These are phyloP conservation scores for Eremothecium coryli DNA, from an alignment of 1,139 yeast species.

Conservation along the genomic window DNA sequence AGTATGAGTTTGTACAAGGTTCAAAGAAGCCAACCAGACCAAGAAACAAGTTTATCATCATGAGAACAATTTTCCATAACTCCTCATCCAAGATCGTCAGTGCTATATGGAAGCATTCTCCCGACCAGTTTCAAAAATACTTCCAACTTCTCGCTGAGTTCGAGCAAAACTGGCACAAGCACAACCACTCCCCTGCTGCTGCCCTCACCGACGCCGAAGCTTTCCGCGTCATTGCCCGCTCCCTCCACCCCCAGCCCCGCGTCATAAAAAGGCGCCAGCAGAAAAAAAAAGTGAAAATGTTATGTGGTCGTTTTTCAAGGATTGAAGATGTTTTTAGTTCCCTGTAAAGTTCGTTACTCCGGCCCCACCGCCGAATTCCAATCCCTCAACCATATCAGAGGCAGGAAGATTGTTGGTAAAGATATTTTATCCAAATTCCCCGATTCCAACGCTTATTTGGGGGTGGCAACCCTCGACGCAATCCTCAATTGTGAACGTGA, in stretches of 20 bases:
- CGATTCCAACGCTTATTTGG: conserved; percentile 10
- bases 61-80: conserved; percentile 8
- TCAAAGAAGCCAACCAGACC: conserved; percentile 5
- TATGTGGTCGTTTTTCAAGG: conserved; percentile 6
- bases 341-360: conserved; percentile 18
- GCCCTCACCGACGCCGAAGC: conserved; percentile 5
- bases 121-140: conserved; percentile 6
- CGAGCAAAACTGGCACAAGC: conserved; percentile 5
- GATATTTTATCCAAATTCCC: conserved; percentile 9
- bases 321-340: conserved; percentile 13
- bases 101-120: conserved; percentile 6
- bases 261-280: conserved; percentile 3
- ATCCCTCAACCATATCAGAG: conserved; percentile 19
- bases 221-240: conserved; percentile 2
- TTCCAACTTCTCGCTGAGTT: conserved; percentile 6
- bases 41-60: conserved; percentile 8
- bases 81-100: conserved; percentile 6
- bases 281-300: conserved; percentile 5
- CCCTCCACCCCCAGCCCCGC: conserved; percentile 3
- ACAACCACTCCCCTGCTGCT: conserved; percentile 4
- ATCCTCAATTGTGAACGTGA: conserved; percentile 21
- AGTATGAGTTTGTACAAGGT: conserved; percentile 4
- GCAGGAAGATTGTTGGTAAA: conserved; percentile 21
- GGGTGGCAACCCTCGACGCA: conserved; percentile 6
- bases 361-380: conserved; percentile 18